A percentile compares a stretch with the other conserved stretches of the same genome.
Conservation (phyloP, 495 filamentous ascomycete genomes). For the Penicillium goetzii region DNA sequence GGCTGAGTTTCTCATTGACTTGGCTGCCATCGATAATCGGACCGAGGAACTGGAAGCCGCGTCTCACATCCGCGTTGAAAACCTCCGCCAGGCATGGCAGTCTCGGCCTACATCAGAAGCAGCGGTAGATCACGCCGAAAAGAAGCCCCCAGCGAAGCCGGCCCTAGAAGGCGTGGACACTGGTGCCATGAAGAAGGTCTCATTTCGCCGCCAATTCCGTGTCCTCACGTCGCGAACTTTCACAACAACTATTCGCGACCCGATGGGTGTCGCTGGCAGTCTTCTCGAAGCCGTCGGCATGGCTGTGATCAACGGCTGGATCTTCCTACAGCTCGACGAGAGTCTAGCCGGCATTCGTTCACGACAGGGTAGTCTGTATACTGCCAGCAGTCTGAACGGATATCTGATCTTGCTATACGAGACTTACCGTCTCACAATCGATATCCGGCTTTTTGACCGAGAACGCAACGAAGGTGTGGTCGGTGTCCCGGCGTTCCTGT, state of each 20-base stretch:
- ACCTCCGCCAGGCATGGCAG: conserved; percentile 59
- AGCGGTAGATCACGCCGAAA: conserved; percentile 15
- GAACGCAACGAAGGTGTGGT: conserved; percentile 73
- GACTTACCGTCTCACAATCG: conserved; percentile 68
- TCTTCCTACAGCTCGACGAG: conserved; percentile 64
- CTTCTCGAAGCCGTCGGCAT: conserved; percentile 67
- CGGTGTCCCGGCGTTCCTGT: conserved; percentile 63
- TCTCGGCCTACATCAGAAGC: conserved; percentile 16
- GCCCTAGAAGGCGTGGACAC: not conserved
- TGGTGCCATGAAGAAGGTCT: conserved; percentile 31
- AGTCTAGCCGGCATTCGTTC: conserved; percentile 62
- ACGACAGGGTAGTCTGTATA: conserved; percentile 70
- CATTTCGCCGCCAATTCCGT: conserved; percentile 60
- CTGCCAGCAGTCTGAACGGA: conserved; percentile 65
- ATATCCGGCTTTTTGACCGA: conserved; percentile 74
- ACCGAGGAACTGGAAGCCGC: conserved; percentile 60
- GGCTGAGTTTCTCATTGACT: conserved; percentile 72
- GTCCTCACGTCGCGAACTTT: conserved; percentile 69
- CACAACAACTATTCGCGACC: conserved; percentile 69
- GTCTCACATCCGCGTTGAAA: conserved; percentile 58
- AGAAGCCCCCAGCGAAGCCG: conserved; percentile 5
- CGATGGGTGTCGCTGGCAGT: conserved; percentile 69
- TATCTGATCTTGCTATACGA: conserved; percentile 76
- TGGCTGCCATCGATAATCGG: conserved; percentile 71
- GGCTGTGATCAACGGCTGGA: conserved; percentile 70